Evolutionary conservation across 352 stramenopile species (phyloP).

Genomic region (Phytophthora pistaciae): DNA sequence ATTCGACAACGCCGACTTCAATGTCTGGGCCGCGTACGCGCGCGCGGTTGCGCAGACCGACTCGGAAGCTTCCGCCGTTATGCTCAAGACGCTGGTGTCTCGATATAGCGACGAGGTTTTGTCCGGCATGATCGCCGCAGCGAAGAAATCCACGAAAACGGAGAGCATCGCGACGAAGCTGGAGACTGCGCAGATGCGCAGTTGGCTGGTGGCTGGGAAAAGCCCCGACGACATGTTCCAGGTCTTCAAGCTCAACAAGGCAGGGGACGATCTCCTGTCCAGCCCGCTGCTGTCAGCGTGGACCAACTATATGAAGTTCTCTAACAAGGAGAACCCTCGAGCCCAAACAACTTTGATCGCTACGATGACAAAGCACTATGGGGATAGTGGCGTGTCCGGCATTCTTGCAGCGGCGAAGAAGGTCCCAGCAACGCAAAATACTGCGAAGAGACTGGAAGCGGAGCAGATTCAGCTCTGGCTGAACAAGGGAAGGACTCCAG

Average conservation of each 20-base stretch:
- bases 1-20: not conserved
- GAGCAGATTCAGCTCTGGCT: slow-evolving; percentile 9
- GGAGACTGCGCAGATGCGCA: not conserved
- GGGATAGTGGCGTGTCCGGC: not conserved
- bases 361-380: slow-evolving; percentile 1
- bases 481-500: not conserved
- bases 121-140: not conserved
- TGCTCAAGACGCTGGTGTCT: not conserved
- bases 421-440: not conserved
- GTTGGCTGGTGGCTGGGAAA: not conserved
- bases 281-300: not conserved
- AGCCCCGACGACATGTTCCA: not conserved
- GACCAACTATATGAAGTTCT: not conserved
- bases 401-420: slow-evolving; percentile 10
- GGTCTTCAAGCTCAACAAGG: not conserved
- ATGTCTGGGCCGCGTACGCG: not conserved
- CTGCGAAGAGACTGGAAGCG: slow-evolving; percentile 4
- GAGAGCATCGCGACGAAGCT: not conserved
- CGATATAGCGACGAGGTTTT: not conserved
- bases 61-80: not conserved
- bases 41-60: not conserved
- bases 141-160: not conserved
- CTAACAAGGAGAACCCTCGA: not conserved
- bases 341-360: not conserved
- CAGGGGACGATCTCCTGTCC: not conserved